These are phyloP conservation scores for Trichoderma koningiopsis DNA, from an alignment of 2,329 filamentous ascomycete genomes.

Conservation along the genomic window DNA sequence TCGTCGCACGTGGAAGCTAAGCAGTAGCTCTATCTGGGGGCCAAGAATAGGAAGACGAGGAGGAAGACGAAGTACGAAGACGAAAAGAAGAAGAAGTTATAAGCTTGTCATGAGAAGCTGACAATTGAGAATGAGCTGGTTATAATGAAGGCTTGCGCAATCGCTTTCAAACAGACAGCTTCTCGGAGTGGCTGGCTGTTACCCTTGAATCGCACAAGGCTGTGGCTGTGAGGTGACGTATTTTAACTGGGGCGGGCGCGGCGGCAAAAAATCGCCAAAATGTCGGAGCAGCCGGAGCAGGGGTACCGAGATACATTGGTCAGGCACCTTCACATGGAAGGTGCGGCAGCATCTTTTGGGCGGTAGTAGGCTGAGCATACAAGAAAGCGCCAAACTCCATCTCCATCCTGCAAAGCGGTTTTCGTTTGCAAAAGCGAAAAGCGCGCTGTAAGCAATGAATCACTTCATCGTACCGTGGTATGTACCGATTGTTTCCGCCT, in stretches of 20 bases:
- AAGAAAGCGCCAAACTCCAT: not conserved
- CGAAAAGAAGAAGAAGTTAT: not conserved
- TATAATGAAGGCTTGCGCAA: conserved; percentile 19
- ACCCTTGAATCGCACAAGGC: not conserved
- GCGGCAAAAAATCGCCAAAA: not conserved
- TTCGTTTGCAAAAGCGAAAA: not conserved
- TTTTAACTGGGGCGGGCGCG: not conserved
- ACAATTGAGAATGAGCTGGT: not conserved
- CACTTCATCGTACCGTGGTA: not conserved
- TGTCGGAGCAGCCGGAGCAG: not conserved
- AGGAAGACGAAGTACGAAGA: not conserved
- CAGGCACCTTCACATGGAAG: not conserved
- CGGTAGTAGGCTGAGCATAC: not conserved
- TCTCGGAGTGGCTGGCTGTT: not conserved
- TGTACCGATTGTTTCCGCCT: not conserved
- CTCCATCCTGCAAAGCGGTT: not conserved
- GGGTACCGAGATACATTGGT: not conserved
- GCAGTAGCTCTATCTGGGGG: not conserved
- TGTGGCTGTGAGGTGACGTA: conserved; percentile 24
- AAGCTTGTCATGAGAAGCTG: not conserved
- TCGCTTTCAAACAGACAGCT: conserved; percentile 2
- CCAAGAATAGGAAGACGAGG: not conserved
- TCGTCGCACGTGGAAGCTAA: conserved; percentile 5
- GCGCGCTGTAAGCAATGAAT: not conserved
- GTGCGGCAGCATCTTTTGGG: not conserved